phyloP scores from a whole-genome alignment of 495 filamentous ascomycete genomes.

The Aspergillus diversus region DNA sequence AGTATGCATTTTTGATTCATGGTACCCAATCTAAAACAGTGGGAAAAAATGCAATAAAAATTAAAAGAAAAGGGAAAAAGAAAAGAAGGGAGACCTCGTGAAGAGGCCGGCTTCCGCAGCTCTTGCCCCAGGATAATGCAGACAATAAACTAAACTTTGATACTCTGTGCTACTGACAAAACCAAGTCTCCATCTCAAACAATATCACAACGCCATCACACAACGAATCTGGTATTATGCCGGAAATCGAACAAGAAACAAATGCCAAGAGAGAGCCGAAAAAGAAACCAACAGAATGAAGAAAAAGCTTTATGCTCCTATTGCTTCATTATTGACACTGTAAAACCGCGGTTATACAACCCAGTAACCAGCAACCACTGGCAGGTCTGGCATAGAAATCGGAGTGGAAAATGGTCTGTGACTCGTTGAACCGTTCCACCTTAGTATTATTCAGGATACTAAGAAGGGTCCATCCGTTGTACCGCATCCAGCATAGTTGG shows the following conservation, averaged over 20 bases:
- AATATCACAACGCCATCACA: constrained; percentile 6
- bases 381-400: neutral
- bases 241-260: no score
- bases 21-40: constrained; percentile 27
- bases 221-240: neutral
- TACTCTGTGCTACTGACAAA: constrained; percentile 2
- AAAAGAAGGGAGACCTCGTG: constrained; percentile 5
- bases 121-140: constrained; percentile 10
- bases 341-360: neutral
- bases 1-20: constrained; percentile 17
- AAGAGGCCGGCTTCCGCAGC: constrained; percentile 5
- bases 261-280: neutral
- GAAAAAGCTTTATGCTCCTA: constrained; percentile 3
- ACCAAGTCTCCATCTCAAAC: neutral
- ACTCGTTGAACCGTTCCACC: constrained; percentile 12
- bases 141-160: constrained; percentile 22
- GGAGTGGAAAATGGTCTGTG: constrained; percentile 8
- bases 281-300: neutral
- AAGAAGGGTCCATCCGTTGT: constrained; percentile 9
- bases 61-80: constrained; percentile 5
- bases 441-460: constrained; percentile 2
- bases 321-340: neutral
- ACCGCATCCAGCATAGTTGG: constrained; percentile 9
- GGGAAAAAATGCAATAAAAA: neutral
- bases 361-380: neutral